Base-by-base conservation (phyloP, 2,329 filamentous ascomycete genomes). In the Lachnellula arida region DNA sequence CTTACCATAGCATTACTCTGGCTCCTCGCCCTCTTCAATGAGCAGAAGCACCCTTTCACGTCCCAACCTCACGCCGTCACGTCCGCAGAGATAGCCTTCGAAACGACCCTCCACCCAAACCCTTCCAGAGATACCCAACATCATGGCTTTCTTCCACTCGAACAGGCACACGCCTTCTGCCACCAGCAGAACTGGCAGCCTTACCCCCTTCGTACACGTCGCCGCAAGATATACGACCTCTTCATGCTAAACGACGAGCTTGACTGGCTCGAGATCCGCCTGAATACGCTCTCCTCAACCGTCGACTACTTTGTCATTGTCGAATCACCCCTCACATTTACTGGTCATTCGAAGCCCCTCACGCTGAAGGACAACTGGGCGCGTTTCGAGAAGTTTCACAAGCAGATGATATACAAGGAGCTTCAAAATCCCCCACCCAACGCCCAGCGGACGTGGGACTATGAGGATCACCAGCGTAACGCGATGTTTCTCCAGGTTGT, bases 231-330 rank as follows among this genome's bases (percentile, higher is more conserved):
- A 28, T 84, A 82, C 66, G 84, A 87, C 65, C 73, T 87, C 1
- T 74, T 85, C 62, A 79, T 86, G 74, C 69, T 86, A 62, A 85
- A 84, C 61, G 80, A 76, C 4, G 85, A 87, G 70, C 73, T 87
- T n/a, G 84, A 87, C 70, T 84, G 81, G 77, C 75, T 87, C 37
- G 83, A 87, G 44, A 80, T 88, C 48, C 80, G 82, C 11, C 73
- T 87, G 3, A 76, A 82, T 63, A 80, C 80, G 2, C 76, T 84
- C 15, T 78, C 79, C 55, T 69, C 78, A 40, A 71, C 78, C 43
- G 81, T 87, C 57, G 84, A 87, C 71, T 85, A 85, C 70, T 87
- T 85, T 62, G 74, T 87, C 63, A 76, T 87, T 35, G 76, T 86
- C 50, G 84, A 87, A 71, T 77, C 79, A 0, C 67, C 72, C 17